Evolutionary conservation across 176 grass and related monocot species (phyloP), one percentile per base, ranked within the genome.

Genomic region (Neostapfia colusana): DNA sequence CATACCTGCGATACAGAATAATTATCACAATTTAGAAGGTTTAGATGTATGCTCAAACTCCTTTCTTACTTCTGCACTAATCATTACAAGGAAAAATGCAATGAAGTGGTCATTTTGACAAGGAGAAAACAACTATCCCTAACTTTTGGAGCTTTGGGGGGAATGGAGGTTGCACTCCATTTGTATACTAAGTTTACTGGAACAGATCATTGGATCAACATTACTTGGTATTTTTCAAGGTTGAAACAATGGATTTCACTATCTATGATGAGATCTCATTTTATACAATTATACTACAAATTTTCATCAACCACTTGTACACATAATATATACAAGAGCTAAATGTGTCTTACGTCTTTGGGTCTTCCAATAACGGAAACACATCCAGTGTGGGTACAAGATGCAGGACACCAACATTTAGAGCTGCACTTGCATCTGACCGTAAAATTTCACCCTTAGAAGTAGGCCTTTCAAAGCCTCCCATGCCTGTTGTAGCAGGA

Each of bases 331-430:
- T 67, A 86, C n/a, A 40, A 38, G 40, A 67, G 60, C 31, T 73
- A 43, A 78, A 51, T 73, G 39, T 83, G 38, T 28, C 93, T 90
- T 94, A 98, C 95, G 2, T 90, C 73, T 98, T 91, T 73, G 95
- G 95, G 38, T 98, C 87, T 74, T 81, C 89, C 63, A 98, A 86
- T 74, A 98, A 80, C 2, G 95, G 89, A 62, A 98, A 98, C 64
- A 90, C 95, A 62, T 98, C 95, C 76, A 98, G 72, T 81, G 95
- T 90, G 46, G 95, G 95, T 43, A 90, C 89, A 73, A 98, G 90
- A 92, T 98, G 95, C 69, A 98, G 92, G 79, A 98, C 95, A 41
- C 95, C 95, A 67, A 98, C 78, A 90, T 88, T 98, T 69, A 98
- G 60, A 62, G 91, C 76, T 76, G 91, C 91, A 84, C 95, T 98